phyloP scores from a whole-genome alignment of 2,329 filamentous ascomycete genomes.

The Davidsoniella virescens region DNA sequence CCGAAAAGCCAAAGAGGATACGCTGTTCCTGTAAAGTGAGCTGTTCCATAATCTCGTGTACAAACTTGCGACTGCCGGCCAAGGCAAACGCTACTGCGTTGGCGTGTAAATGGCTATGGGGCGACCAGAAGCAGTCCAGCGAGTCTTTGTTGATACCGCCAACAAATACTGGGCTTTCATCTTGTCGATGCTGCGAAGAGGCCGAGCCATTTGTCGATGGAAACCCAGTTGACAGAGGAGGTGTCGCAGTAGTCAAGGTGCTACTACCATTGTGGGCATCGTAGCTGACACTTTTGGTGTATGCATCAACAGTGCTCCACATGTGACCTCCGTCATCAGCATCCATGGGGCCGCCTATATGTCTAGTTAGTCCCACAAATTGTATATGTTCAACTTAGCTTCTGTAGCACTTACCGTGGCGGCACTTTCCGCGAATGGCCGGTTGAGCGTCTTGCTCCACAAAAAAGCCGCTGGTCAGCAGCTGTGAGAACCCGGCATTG shows the following conservation, averaged over 20 bases:
- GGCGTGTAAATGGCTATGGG: constrained; percentile 7
- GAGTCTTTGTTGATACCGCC: constrained; percentile 13
- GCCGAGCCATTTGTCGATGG: background rate
- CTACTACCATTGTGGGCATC: background rate
- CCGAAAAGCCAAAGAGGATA: constrained; percentile 8
- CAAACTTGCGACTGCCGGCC: constrained; percentile 8
- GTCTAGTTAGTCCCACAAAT: constrained; percentile 1
- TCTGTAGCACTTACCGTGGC: constrained; percentile 8
- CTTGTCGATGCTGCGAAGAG: background rate
- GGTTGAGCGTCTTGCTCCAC: constrained; percentile 4
- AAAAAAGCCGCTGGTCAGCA: constrained; percentile 10
- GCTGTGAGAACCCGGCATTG: background rate
- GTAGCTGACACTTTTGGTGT: too few relatives aligned
- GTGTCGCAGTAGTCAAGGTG: too few relatives aligned
- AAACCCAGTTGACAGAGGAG: background rate
- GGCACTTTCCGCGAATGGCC: constrained; percentile 6
- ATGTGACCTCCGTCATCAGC: background rate
- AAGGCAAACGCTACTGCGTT: constrained; percentile 7
- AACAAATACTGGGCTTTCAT: background rate
- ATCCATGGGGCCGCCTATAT: constrained; percentile 8
- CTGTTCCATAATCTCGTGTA: constrained; percentile 10
- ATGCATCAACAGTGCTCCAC: background rate
- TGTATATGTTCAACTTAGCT: background rate
- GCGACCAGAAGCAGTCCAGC: constrained; percentile 12
- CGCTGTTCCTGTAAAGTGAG: constrained; percentile 9